phyloP scores from a whole-genome alignment of 1,139 yeast genomes.

The Starmera stellimalicola region DNA sequence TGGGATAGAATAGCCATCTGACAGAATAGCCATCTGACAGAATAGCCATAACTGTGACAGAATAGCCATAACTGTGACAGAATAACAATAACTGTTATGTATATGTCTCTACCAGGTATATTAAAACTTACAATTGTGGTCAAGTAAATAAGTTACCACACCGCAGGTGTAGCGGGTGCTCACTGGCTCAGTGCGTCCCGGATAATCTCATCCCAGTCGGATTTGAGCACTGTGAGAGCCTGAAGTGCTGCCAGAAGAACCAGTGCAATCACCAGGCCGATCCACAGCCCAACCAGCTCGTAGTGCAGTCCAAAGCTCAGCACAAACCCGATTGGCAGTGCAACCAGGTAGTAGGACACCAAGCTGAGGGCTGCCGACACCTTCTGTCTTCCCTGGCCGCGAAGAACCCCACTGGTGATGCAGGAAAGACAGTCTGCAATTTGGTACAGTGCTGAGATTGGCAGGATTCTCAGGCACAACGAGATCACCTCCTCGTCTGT shows the following conservation, averaged over 20 bases:
- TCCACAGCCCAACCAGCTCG: constrained; percentile 49
- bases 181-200: too few relatives aligned
- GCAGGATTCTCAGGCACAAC: constrained; percentile 42
- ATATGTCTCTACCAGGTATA: too few relatives aligned
- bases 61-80: too few relatives aligned
- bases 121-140: too few relatives aligned
- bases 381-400: constrained; percentile 61
- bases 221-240: constrained; percentile 32
- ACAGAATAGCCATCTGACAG: too few relatives aligned
- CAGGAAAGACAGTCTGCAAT: constrained; percentile 40
- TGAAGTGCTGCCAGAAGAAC: constrained; percentile 36
- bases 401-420: constrained; percentile 47
- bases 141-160: too few relatives aligned
- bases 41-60: too few relatives aligned
- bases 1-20: too few relatives aligned
- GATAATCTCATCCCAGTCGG: constrained; percentile 48
- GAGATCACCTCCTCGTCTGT: constrained; percentile 37
- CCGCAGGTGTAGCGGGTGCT: too few relatives aligned
- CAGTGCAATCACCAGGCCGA: constrained; percentile 51
- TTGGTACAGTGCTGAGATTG: constrained; percentile 49
- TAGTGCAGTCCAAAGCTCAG: constrained; percentile 38
- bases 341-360: constrained; percentile 45
- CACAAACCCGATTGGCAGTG: constrained; percentile 46
- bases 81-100: too few relatives aligned
- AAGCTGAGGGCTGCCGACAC: constrained; percentile 51